These are phyloP conservation scores for Rhododendron henanense DNA, from an alignment of 148 eudicot genomes.

Conservation along the genomic window DNA sequence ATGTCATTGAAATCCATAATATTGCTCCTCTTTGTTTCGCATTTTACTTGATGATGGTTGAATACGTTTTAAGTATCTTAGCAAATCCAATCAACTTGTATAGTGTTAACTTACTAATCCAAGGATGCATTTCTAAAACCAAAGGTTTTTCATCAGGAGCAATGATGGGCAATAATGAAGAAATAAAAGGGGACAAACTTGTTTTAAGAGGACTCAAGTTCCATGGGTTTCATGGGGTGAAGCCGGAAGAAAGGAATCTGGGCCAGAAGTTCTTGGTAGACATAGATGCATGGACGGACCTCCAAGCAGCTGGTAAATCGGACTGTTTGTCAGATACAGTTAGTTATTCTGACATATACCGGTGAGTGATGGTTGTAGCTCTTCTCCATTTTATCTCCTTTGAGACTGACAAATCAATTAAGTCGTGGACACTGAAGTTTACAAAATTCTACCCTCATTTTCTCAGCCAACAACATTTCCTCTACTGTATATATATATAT, in stretches of 20 bases:
- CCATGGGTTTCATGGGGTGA: slow-evolving; percentile 90
- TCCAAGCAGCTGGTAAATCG: slow-evolving; percentile 64
- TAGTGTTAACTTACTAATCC: background rate
- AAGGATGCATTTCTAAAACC: background rate
- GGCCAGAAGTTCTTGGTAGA: slow-evolving; percentile 89
- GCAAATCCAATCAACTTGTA: background rate
- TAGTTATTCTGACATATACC: slow-evolving; percentile 80
- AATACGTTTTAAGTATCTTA: background rate
- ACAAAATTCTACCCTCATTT: background rate
- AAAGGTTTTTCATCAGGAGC: slow-evolving; percentile 12
- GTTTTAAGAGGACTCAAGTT: slow-evolving; percentile 73
- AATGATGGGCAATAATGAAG: slow-evolving; percentile 34
- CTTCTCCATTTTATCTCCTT: background rate
- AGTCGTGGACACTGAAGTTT: background rate
- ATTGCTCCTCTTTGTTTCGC: background rate
- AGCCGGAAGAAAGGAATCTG: slow-evolving; percentile 68
- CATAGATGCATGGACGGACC: slow-evolving; percentile 93
- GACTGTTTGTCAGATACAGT: slow-evolving; percentile 67
- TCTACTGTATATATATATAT: no score
- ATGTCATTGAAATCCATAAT: background rate
- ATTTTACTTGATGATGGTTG: background rate
- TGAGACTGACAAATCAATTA: background rate
- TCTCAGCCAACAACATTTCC: background rate
- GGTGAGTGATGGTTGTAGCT: slow-evolving; percentile 35
- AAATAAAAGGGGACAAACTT: slow-evolving; percentile 71